Percentiles rank a stretch among this genome's conserved stretches.
These are phyloP conservation scores for Penicillium fuscoglaucum DNA, from an alignment of 2,329 filamentous ascomycete genomes.

Conservation along the genomic window DNA sequence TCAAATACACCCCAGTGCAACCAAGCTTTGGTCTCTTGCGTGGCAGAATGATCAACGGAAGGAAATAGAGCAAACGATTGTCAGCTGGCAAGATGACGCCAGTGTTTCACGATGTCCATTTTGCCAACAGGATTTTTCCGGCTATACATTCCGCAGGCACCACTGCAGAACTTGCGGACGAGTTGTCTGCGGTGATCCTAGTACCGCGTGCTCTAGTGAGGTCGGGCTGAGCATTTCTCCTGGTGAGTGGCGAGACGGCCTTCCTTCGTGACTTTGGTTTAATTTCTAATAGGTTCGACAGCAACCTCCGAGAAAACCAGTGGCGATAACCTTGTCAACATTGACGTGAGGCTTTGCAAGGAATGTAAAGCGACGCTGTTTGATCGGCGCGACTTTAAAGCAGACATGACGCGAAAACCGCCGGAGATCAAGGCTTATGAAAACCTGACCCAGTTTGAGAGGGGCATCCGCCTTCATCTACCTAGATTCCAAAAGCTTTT, in stretches of 20 bases:
- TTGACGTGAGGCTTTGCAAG: constrained; percentile 89
- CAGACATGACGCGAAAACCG: constrained; percentile 66
- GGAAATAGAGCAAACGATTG: constrained; percentile 82
- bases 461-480: constrained; percentile 77
- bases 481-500: constrained; percentile 82
- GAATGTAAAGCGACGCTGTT: constrained; percentile 77
- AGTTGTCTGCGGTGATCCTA: constrained; percentile 85
- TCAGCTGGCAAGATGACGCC: constrained; percentile 92
- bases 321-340: constrained; percentile 57
- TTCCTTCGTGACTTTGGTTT: constrained; percentile 17
- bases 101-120: constrained; percentile 81
- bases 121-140: constrained; percentile 92
- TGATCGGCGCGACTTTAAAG: constrained; percentile 73
- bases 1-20: constrained; percentile 53
- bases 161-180: constrained; percentile 92
- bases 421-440: constrained; percentile 78
- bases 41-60: constrained; percentile 76
- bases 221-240: constrained; percentile 75
- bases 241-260: constrained; percentile 48
- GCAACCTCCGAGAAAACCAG: constrained; percentile 46
- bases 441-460: constrained; percentile 82
- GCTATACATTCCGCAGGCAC: constrained; percentile 88
- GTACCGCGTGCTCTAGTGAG: constrained; percentile 81
- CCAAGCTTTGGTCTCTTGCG: constrained; percentile 53
- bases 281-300: constrained; percentile 35